Evolutionary conservation across 2,329 filamentous ascomycete species (phyloP).

Genomic region (Penicillium sp.): DNA sequence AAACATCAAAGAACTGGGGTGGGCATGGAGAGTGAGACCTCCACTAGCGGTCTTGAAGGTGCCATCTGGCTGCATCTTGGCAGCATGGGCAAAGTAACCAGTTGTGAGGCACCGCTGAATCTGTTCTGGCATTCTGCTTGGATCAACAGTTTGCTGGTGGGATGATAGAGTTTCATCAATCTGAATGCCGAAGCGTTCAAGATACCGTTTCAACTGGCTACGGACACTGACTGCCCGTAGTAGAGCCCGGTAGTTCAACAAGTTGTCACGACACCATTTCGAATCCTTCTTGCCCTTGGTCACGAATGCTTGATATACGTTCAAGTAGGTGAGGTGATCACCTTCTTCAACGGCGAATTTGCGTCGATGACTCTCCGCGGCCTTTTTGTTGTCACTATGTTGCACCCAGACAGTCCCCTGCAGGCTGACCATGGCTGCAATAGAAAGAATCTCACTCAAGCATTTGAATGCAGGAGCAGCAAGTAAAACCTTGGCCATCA

Average conservation of each 20-base stretch:
- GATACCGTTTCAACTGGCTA: slow-evolving; percentile 78
- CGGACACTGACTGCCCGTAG: slow-evolving; percentile 80
- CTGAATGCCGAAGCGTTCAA: slow-evolving; percentile 78
- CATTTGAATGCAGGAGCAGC: slow-evolving; percentile 73
- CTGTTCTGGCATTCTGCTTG: slow-evolving; percentile 61
- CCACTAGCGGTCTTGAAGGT: slow-evolving; percentile 84
- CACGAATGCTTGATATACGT: slow-evolving; percentile 88
- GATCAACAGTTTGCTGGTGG: slow-evolving; percentile 32
- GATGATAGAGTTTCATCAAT: slow-evolving; percentile 60
- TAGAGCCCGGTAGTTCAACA: slow-evolving; percentile 83
- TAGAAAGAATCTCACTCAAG: slow-evolving; percentile 80
- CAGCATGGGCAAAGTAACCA: slow-evolving; percentile 91
- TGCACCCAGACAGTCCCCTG: slow-evolving; percentile 81
- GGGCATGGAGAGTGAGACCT: slow-evolving; percentile 74
- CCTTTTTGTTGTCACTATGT: slow-evolving; percentile 73
- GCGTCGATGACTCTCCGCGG: slow-evolving; percentile 69
- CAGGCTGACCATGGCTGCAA: slow-evolving; percentile 89
- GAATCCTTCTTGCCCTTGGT: slow-evolving; percentile 78
- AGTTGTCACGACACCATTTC: slow-evolving; percentile 83
- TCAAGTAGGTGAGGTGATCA: slow-evolving; percentile 87
- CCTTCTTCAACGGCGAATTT: slow-evolving; percentile 92
- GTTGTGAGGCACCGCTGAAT: slow-evolving; percentile 82
- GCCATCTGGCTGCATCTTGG: slow-evolving; percentile 90
- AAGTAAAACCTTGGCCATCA: slow-evolving; percentile 89
- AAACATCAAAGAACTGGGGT: slow-evolving; percentile 92